phyloP scores from a whole-genome alignment of 495 filamentous ascomycete species.

The Daldinia decipiens region DNA sequence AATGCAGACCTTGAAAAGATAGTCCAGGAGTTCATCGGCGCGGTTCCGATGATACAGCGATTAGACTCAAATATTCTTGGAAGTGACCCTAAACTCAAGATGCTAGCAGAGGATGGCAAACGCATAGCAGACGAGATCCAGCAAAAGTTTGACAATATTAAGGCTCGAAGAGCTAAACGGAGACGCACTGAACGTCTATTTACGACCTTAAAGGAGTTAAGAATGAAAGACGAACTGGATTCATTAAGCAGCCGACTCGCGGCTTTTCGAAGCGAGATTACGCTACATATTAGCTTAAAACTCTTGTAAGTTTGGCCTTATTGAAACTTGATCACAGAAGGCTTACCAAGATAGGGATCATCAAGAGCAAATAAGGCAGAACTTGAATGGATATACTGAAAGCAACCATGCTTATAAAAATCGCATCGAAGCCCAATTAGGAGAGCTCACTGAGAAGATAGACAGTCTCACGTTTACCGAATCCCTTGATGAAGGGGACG shows the following conservation, averaged over 20 bases:
- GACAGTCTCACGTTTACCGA: neutral
- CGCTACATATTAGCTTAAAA: constrained; percentile 1
- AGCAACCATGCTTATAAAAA: constrained; percentile 4
- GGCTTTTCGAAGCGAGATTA: constrained; percentile 8
- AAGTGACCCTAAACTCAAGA: neutral
- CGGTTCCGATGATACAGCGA: neutral
- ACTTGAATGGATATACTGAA: neutral
- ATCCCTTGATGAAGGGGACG: neutral
- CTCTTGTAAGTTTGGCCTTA: neutral
- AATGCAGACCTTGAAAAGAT: constrained; percentile 4
- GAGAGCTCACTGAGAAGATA: neutral
- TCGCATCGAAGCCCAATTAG: neutral
- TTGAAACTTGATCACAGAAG: neutral
- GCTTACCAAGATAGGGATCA: neutral
- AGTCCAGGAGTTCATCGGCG: neutral
- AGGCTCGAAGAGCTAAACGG: constrained; percentile 2
- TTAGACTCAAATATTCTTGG: neutral
- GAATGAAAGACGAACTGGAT: constrained; percentile 1
- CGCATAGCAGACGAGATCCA: constrained; percentile 10
- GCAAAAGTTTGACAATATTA: constrained; percentile 1
- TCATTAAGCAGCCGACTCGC: neutral
- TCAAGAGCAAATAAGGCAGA: neutral
- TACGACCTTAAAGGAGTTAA: constrained; percentile 3
- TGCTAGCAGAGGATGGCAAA: neutral
- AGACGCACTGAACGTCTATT: neutral